Percentiles rank a stretch among this genome's conserved stretches.
Conservation (phyloP, 1,284 basidiomycete genomes). For the Stereum hirsutum region DNA sequence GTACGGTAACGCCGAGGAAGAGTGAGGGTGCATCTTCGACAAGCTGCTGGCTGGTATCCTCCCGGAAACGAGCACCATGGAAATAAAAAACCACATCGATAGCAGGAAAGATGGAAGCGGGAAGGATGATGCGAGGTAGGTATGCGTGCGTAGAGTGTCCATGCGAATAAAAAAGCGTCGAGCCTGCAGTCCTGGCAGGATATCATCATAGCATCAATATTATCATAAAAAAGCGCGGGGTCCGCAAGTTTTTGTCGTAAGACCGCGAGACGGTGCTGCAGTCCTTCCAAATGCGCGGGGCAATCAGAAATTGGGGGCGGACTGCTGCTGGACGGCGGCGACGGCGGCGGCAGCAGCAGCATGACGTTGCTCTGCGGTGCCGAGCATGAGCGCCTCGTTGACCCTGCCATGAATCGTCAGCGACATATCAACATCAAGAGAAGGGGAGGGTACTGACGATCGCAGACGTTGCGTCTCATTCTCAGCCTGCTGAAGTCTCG, state of each 20-base stretch:
- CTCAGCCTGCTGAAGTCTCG: slow-evolving; percentile 64
- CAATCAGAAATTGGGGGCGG: slow-evolving; percentile 37
- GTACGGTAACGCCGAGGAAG: slow-evolving; percentile 7
- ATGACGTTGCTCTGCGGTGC: slow-evolving; percentile 62
- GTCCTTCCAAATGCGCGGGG: slow-evolving; percentile 7
- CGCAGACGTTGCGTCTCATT: slow-evolving; percentile 68
- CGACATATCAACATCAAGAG: not conserved
- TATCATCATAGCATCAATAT: slow-evolving; percentile 28
- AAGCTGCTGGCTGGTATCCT: slow-evolving; percentile 15
- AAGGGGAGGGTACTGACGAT: slow-evolving; percentile 25
- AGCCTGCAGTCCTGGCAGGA: slow-evolving; percentile 47
- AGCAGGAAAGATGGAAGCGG: slow-evolving; percentile 1
- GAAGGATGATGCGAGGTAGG: slow-evolving; percentile 14
- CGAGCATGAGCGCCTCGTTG: slow-evolving; percentile 80
- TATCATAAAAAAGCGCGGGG: slow-evolving; percentile 19
- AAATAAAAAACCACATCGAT: slow-evolving; percentile 13
- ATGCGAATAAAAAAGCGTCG: slow-evolving; percentile 10
- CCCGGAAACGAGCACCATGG: slow-evolving; percentile 13
- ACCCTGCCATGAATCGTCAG: slow-evolving; percentile 30
- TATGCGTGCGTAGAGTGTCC: slow-evolving; percentile 22
- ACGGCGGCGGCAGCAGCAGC: slow-evolving; percentile 50
- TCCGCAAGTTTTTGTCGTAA: slow-evolving; percentile 23
- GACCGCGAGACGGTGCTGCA: slow-evolving; percentile 16
- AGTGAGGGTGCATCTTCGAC: slow-evolving; percentile 21
- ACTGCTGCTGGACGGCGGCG: slow-evolving; percentile 34